Conservation (phyloP, 441 rosid genomes). For the Arabidopsis hybrid region DNA sequence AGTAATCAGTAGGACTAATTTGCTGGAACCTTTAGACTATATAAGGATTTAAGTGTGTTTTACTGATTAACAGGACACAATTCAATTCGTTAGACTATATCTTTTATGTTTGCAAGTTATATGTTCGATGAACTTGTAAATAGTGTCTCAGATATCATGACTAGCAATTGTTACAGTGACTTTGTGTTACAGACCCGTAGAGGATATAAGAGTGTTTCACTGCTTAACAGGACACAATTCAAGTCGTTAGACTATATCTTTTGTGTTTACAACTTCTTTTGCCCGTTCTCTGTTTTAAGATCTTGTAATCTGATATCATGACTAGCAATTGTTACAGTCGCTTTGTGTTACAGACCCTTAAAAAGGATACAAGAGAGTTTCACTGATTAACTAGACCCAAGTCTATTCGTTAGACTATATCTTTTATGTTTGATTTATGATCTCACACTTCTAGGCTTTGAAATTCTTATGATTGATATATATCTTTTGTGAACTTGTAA, state of each 20-base stretch:
- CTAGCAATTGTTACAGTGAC: neutral
- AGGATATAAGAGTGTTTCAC: neutral
- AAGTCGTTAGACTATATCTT: no score
- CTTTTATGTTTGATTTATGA: neutral
- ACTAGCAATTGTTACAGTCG: neutral
- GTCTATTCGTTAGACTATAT: neutral
- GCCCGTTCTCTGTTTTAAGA: neutral
- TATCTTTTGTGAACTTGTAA: constrained; percentile 21
- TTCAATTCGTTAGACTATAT: neutral
- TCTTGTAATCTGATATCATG: neutral
- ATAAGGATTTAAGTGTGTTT: neutral
- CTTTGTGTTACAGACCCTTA: neutral
- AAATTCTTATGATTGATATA: constrained; percentile 1
- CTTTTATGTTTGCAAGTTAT: neutral
- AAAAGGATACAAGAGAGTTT: neutral
- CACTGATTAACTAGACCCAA: neutral
- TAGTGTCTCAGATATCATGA: neutral
- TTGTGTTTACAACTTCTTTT: neutral
- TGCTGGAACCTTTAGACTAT: neutral
- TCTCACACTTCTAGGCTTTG: neutral
- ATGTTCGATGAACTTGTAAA: neutral
- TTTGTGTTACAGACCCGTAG: neutral
- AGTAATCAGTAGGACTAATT: neutral
- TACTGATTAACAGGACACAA: neutral
- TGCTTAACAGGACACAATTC: no score